These are phyloP conservation scores for Rhizopus microsporus DNA, from an alignment of 371 early-diverging fungal genomes.

Conservation along the genomic window DNA sequence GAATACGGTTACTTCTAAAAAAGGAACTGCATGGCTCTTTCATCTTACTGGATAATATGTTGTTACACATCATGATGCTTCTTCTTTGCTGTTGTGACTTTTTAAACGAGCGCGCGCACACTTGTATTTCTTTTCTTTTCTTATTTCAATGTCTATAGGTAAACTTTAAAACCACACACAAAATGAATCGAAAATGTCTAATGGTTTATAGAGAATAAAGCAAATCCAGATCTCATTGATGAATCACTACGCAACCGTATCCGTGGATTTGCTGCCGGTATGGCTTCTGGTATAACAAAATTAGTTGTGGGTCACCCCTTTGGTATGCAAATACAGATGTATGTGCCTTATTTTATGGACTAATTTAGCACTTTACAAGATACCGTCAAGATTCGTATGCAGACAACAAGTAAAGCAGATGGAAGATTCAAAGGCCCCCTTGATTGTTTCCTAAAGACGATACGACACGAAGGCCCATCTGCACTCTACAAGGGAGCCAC, in stretches of 20 bases:
- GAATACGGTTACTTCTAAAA: background rate
- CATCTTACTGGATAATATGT: background rate
- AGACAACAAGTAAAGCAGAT: constrained; percentile 71
- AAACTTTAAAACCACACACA: background rate
- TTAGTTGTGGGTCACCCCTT: constrained; percentile 83
- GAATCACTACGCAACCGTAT: constrained; percentile 58
- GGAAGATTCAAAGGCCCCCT: constrained; percentile 87
- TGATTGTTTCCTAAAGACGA: constrained; percentile 76
- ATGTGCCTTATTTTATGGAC: background rate
- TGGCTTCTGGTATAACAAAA: constrained; percentile 82
- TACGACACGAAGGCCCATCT: constrained; percentile 75
- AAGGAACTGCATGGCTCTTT: background rate
- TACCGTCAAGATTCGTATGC: constrained; percentile 75
- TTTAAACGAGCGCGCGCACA: no score
- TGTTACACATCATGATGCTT: background rate
- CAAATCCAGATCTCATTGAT: constrained; percentile 43
- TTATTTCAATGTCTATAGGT: background rate
- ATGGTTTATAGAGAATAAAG: constrained; percentile 1
- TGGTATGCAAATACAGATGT: constrained; percentile 42
- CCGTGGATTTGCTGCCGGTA: constrained; percentile 78
- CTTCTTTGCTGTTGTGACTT: background rate
- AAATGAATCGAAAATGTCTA: no score
- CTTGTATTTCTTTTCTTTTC: background rate
- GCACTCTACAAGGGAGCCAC: constrained; percentile 93
- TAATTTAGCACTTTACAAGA: constrained; percentile 41